These are phyloP conservation scores for Saccharomycopsis selenospora DNA, from an alignment of 805 yeast species.

Conservation along the genomic window DNA sequence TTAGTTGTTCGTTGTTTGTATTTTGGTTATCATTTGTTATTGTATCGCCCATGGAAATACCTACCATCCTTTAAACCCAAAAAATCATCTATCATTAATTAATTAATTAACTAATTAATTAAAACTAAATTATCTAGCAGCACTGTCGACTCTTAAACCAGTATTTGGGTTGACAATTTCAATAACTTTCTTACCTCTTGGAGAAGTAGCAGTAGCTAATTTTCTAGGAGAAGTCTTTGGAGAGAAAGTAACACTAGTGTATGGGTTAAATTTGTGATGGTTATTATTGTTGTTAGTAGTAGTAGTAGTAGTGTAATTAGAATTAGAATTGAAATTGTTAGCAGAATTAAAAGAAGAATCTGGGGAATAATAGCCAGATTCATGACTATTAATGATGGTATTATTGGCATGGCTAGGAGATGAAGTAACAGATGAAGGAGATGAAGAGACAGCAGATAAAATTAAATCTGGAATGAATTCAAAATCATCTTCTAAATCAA, in stretches of 20 bases:
- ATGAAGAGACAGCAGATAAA: neutral
- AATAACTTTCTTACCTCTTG: conserved; percentile 13
- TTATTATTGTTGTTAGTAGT: neutral
- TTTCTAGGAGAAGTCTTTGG: conserved; percentile 18
- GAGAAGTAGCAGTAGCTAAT: conserved; percentile 9
- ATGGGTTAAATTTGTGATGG: conserved; percentile 19
- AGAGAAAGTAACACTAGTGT: conserved; percentile 19
- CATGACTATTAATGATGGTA: neutral
- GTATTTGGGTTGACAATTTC: conserved; percentile 20
- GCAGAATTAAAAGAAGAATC: conserved; percentile 6
- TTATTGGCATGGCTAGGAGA: neutral
- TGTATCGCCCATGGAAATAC: too few relatives aligned
- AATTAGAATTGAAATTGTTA: neutral
- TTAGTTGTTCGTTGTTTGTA: neutral
- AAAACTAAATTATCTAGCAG: neutral
- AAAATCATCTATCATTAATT: too few relatives aligned
- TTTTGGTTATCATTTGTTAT: too few relatives aligned
- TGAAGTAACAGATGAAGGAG: neutral
- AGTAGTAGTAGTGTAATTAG: neutral
- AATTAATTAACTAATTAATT: too few relatives aligned
- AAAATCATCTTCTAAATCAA: conserved; percentile 20
- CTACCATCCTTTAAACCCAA: too few relatives aligned
- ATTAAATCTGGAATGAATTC: conserved; percentile 20
- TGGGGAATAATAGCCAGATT: conserved; percentile 8
- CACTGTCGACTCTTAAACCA: conserved; percentile 13